Evolutionary conservation across 495 filamentous ascomycete species (phyloP).

Genomic region (Penicillium steckii): DNA sequence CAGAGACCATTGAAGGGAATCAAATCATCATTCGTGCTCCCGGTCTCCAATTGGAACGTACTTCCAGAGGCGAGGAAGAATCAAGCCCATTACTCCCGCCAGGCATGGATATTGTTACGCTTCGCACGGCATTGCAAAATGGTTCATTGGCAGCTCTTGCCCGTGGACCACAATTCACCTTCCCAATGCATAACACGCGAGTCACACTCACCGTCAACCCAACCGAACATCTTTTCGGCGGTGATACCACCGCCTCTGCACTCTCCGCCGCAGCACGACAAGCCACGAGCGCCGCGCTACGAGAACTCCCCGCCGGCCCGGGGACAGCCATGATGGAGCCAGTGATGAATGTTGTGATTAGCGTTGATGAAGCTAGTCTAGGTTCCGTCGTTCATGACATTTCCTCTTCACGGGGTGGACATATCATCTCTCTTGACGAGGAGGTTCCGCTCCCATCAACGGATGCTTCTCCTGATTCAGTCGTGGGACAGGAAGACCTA

Average conservation of each 20-base stretch:
- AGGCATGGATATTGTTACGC: constrained; percentile 51
- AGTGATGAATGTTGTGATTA: constrained; percentile 83
- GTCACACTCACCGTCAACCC: constrained; percentile 69
- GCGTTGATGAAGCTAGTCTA: constrained; percentile 75
- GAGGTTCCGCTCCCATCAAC: constrained; percentile 40
- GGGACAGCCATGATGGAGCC: constrained; percentile 80
- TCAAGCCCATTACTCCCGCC: constrained; percentile 49
- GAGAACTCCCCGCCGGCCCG: constrained; percentile 36
- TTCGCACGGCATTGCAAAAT: constrained; percentile 68
- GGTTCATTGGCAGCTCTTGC: constrained; percentile 83
- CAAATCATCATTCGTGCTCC: constrained; percentile 55
- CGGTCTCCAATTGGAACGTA: constrained; percentile 39
- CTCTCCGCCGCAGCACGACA: constrained; percentile 74
- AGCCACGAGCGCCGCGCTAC: constrained; percentile 66
- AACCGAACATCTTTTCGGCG: constrained; percentile 60
- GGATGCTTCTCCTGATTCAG: constrained; percentile 8
- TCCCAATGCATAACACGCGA: constrained; percentile 69
- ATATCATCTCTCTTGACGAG: constrained; percentile 77
- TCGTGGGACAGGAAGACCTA: constrained; percentile 23
- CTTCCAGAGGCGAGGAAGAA: constrained; percentile 37
- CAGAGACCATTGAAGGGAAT: constrained; percentile 50
- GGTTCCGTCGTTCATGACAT: constrained; percentile 91
- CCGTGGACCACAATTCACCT: constrained; percentile 73
- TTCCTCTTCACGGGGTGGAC: constrained; percentile 75
- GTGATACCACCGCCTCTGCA: constrained; percentile 68